A percentile compares a stretch with the other conserved stretches of the same genome.
These are phyloP conservation scores for Pseudogymnoascus sp. DNA, from an alignment of 2,329 filamentous ascomycete species.

Conservation along the genomic window DNA sequence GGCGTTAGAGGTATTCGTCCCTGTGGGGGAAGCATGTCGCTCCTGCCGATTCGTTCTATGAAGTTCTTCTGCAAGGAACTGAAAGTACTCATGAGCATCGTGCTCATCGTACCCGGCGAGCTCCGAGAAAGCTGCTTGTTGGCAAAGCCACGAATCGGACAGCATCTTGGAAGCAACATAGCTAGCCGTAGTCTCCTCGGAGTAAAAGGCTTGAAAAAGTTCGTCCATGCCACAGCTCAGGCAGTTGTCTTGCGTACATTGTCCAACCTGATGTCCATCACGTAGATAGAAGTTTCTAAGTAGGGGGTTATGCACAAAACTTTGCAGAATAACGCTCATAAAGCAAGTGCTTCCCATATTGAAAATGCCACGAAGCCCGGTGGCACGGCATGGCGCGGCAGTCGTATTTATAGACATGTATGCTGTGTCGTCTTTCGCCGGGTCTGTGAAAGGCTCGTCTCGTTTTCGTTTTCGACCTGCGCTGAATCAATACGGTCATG, in stretches of 20 bases:
- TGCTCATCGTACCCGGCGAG: constrained; percentile 90
- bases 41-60: constrained; percentile 70
- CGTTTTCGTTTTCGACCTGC: constrained; percentile 65
- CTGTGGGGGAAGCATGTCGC: constrained; percentile 33
- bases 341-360: constrained; percentile 99
- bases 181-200: constrained; percentile 71
- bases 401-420: constrained; percentile 74
- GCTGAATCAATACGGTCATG: constrained; percentile 7
- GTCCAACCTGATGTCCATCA: constrained; percentile 73
- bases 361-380: constrained; percentile 84
- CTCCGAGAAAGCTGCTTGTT: constrained; percentile 62
- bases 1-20: constrained; percentile 37
- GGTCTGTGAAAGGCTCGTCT: constrained; percentile 59
- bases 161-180: constrained; percentile 87
- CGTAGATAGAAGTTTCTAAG: constrained; percentile 87
- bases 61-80: constrained; percentile 86
- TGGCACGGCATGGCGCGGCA: constrained; percentile 73
- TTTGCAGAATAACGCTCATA: constrained; percentile 92
- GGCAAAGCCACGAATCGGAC: constrained; percentile 81
- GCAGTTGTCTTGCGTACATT: constrained; percentile 58
- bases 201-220: constrained; percentile 66
- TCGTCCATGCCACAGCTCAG: constrained; percentile 65
- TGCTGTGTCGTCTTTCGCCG: constrained; percentile 61
- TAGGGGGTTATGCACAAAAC: constrained; percentile 86
- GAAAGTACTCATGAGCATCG: constrained; percentile 95